Evolutionary conservation across 2,329 filamentous ascomycete species (phyloP), one percentile per base, ranked within the genome.

Genomic region (Pseudofabraea citricarpa): DNA sequence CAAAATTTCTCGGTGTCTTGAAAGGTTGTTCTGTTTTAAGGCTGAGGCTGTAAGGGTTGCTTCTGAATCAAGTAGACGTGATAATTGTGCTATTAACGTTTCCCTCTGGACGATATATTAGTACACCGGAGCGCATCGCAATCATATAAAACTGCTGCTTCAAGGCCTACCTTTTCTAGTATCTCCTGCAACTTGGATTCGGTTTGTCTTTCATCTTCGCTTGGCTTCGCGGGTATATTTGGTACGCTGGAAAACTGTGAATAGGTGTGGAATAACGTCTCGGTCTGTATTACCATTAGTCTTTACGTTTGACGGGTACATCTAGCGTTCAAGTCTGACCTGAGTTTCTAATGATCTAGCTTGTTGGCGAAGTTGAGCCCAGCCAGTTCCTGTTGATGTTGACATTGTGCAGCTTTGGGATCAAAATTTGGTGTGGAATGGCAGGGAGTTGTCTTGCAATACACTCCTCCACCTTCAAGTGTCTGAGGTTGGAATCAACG

Each of bases 21-120:
- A 77, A 27, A 98, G 82, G 64, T 97, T 96, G 71, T 91, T 95
- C 60, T 95, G 90, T 69, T 97, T 97, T n/a, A 95, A 78, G 44
- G 90, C 90, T 27, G 91, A 97, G 35, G 90, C 84, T 40, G 87
- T 89, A 47, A 94, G 79, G 44, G 83, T 76, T 18, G 90, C 81
- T 74, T 97, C 91, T 44, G 90, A 95, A 70, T 97, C 91, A 55
- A 97, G 86, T 42, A 96, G 83, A 46, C 91, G 87, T 54, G 83
- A 73, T 44, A 98, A 85, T 66, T 96, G 89, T 46, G 75, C 70
- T 61, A 97, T 83, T 41, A 93, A 79, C 35, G 75, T 72, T 62
- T 95, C 89, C 61, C 93, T 85, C 89, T 95, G 62, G 12, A 40
- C 4, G 21, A 16, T 5, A n/a, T 39, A 36, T 57, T 31, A 57